Base-by-base conservation (phyloP, 2,329 filamentous ascomycete species). In the Neoscytalidium dimidiatum region DNA sequence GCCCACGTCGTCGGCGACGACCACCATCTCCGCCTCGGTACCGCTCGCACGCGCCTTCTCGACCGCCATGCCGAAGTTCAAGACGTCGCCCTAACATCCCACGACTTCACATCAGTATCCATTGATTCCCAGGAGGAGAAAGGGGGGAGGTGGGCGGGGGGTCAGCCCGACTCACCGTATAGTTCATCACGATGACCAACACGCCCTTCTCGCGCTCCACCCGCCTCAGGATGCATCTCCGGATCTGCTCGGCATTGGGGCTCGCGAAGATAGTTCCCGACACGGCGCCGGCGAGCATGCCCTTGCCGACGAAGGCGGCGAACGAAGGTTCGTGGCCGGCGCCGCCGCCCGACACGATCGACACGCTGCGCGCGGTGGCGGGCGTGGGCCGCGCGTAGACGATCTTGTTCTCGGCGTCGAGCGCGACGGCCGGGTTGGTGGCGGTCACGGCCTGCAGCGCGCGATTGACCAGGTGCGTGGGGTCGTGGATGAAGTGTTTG, bases 131-230 rank as follows among this genome's bases (percentile, higher is more conserved):
- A 21, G 3, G 9, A n/a, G 4, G n/a, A 31, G 11, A 26, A 57
- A 33, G 52, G 33, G n/a, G 23, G 7, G 17, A 11, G 2, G 14
- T 3, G 33, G 8, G 33, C 33, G 33, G 14, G 33, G 31, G 31
- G 31, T 11, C 5, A 6, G 31, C n/a, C 14, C 13, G 11, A 57
- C 56, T 51, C 51, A 69, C 91, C 1, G 92, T 96, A 78, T 96
- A 96, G 77, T 97, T 97, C 92, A 96, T 97, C 31, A 96, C 91
- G 5, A 94, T 89, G n/a, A 97, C 90, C 44, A 97, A 77, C 1
- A 97, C 90, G 26, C 94, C 94, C 67, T 87, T 85, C 49, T 85
- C 83, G 3, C 85, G 84, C 67, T 91, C 87, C 3, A 96, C 90
- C 21, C 91, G 84, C 46, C 88, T 85, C 73, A 89, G 86, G 62